A percentile compares a stretch with the other conserved stretches of the same genome.
These are phyloP conservation scores for Lodderomyces oxycetoniae DNA, from an alignment of 1,139 yeast genomes.

Conservation along the genomic window DNA sequence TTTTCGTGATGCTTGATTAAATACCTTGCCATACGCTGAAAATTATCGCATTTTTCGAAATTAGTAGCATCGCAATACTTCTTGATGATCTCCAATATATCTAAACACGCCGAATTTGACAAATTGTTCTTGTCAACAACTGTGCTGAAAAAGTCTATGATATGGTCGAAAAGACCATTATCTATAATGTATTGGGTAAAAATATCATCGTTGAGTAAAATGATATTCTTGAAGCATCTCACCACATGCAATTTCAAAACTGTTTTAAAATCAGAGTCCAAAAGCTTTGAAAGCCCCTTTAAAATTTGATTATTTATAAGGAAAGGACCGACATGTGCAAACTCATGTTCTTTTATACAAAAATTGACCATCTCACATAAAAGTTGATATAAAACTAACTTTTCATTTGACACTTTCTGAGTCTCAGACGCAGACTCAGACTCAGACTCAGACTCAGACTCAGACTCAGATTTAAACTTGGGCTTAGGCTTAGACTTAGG, in stretches of 20 bases:
- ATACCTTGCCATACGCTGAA: conserved; percentile 44
- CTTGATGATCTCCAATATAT: conserved; percentile 55
- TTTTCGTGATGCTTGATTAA: conserved; percentile 40
- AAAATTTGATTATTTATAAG: conserved; percentile 54
- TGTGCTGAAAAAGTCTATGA: conserved; percentile 48
- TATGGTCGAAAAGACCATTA: conserved; percentile 47
- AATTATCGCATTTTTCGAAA: conserved; percentile 32
- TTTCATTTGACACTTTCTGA: conserved; percentile 23
- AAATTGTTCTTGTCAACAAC: conserved; percentile 55
- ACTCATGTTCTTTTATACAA: conserved; percentile 61
- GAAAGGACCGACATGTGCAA: conserved; percentile 52
- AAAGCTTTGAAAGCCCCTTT: conserved; percentile 44
- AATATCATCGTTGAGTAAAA: conserved; percentile 56
- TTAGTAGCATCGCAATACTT: conserved; percentile 24
- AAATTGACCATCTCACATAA: conserved; percentile 66
- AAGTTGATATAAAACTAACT: conserved; percentile 52
- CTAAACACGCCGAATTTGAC: conserved; percentile 72
- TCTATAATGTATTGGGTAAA: conserved; percentile 55
- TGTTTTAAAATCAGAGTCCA: conserved; percentile 36
- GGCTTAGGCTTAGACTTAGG: too few relatives aligned
- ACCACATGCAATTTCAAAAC: conserved; percentile 63
- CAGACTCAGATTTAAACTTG: too few relatives aligned
- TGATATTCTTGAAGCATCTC: conserved; percentile 56
- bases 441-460: too few relatives aligned
- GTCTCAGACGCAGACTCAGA: too few relatives aligned